Conservation (phyloP, 1,139 yeast genomes). For the Suhomyces bokatorum region DNA sequence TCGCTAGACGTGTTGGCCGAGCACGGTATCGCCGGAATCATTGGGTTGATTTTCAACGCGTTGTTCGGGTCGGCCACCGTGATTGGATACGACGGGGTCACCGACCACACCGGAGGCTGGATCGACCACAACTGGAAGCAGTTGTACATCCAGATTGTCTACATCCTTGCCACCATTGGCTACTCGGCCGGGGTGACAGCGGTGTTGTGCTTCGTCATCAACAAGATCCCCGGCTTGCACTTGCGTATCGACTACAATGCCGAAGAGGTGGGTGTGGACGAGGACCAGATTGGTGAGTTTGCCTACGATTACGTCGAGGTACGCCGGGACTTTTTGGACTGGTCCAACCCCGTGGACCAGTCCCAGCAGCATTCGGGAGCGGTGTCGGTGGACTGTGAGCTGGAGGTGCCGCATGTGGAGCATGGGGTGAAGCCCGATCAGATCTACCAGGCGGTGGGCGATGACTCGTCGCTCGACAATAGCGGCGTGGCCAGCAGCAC, state of each 20-base stretch:
- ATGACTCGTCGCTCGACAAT: conserved; percentile 9
- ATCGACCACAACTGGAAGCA: conserved; percentile 87
- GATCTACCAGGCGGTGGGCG: conserved; percentile 10
- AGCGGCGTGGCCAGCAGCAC: conserved; percentile 9
- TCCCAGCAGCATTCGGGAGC: conserved; percentile 13
- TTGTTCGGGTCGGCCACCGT: conserved; percentile 85
- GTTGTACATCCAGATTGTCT: conserved; percentile 85
- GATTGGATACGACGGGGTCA: conserved; percentile 82
- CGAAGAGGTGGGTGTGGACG: conserved; percentile 90
- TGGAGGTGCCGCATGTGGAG: conserved; percentile 7
- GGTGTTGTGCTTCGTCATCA: conserved; percentile 67
- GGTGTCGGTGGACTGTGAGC: conserved; percentile 3
- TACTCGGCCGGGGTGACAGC: conserved; percentile 81
- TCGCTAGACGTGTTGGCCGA: conserved; percentile 94
- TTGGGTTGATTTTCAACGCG: conserved; percentile 86
- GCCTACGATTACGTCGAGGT: conserved; percentile 98
- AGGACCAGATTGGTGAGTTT: conserved; percentile 96
- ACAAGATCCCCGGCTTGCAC: conserved; percentile 80
- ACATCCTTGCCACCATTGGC: conserved; percentile 70
- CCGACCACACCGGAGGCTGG: conserved; percentile 91
- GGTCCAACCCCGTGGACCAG: conserved; percentile 33
- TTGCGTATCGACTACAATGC: conserved; percentile 81
- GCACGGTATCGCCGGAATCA: conserved; percentile 95
- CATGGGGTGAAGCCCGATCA: conserved; percentile 6
- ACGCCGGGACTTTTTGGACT: conserved; percentile 86